phyloP scores from a whole-genome alignment of 305 asterid species.

The Solanum hybrid region DNA sequence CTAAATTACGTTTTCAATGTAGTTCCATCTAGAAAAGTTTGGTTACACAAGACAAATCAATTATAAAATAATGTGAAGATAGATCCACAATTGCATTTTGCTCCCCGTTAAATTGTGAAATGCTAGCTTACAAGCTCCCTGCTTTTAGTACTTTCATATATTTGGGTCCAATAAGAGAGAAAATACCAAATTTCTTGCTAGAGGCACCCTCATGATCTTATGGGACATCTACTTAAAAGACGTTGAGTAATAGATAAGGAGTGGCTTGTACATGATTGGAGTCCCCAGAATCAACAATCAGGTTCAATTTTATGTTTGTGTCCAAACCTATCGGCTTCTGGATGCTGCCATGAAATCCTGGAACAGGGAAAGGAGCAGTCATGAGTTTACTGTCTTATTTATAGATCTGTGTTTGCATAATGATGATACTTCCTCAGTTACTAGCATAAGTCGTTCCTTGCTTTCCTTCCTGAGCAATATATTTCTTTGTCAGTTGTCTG shows the following conservation, averaged over 20 bases:
- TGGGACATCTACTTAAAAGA: neutral
- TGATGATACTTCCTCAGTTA: neutral
- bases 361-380: neutral
- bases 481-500: neutral
- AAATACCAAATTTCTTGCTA: neutral
- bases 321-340: neutral
- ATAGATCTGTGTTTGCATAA: neutral
- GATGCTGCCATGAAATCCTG: neutral
- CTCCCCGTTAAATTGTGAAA: neutral
- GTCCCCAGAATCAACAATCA: neutral
- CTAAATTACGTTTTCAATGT: neutral
- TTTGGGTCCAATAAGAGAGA: neutral
- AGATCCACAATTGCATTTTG: neutral
- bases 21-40: neutral
- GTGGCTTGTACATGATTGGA: neutral
- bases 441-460: neutral
- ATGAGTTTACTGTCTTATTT: neutral
- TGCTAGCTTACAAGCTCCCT: neutral
- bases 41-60: neutral
- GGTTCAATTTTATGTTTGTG: neutral
- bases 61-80: neutral
- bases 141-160: neutral
- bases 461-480: neutral
- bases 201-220: neutral
- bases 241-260: neutral